Evolutionary conservation across 352 stramenopile species (phyloP), one percentile per base, ranked within the genome.

Genomic region (Phytophthora capsici): DNA sequence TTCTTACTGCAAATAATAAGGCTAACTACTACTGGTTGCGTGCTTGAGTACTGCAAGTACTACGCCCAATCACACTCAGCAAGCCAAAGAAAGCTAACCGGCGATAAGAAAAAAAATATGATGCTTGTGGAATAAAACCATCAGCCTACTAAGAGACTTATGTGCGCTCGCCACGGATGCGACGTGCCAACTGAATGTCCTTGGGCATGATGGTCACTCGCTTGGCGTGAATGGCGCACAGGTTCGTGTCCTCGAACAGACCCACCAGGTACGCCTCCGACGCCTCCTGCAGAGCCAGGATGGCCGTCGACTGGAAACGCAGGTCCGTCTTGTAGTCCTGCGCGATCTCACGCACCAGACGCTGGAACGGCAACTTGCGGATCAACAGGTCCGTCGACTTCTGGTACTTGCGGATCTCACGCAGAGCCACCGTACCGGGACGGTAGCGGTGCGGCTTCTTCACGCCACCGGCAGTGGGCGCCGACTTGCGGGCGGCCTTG

Each of bases 371-470:
- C 51, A 99, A 80, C 75, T 97, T 96, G 53, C 97, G 92, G 60
- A 99, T 84, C 37, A 99, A 75, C 62, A 99, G 80, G 63, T 99
- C 96, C 10, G 97, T 99, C 38, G 82, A 97, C 57, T 89, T 90
- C 80, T 99, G 97, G 80, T 98, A 99, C 66, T 93, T 86, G 63
- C 97, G 85, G 72, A 99, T 99, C 84, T 99, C 96, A 58, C 89
- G 86, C 20, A 99, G 78, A 14, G 95, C 95, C 50, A 82, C 68
- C 75, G 94, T 88, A 36, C 91, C 91, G 5, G 86, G 86, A 17
- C 34, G 34, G 34, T 41, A 41, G 14, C 34, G 34, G 66, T 87
- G 75, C 41, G 78, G 84, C 78, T 92, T 92, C 91, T 98, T 98
- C 17, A 98, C 91, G 55, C 91, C 93, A 53, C 94, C 94, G 43